Evolutionary conservation across 108 stramenopile species (phyloP).

Genomic region (Schizochytrium sp.): DNA sequence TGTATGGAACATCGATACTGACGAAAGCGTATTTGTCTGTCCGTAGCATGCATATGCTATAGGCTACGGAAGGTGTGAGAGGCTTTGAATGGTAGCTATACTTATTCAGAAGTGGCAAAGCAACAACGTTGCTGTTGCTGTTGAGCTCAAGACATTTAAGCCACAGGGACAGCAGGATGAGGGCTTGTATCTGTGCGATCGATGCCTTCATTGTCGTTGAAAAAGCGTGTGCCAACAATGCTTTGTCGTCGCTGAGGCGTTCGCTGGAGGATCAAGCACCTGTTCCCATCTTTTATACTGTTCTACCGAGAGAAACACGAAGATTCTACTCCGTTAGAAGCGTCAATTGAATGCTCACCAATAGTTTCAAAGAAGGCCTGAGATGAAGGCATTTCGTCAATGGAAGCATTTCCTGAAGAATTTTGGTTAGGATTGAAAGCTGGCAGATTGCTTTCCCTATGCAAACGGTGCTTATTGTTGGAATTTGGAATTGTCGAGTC

Average conservation of each 20-base stretch:
- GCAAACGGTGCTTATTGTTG: background rate
- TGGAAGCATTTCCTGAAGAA: too few species aligned
- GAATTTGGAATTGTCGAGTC: background rate
- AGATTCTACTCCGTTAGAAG: background rate
- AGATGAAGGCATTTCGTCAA: background rate
- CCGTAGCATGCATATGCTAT: too few species aligned
- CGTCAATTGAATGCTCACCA: background rate
- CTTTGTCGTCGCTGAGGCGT: conserved; percentile 11
- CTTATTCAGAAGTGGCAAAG: too few species aligned
- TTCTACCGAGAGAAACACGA: background rate
- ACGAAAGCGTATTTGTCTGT: too few species aligned
- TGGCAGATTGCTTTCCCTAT: conserved; percentile 15
- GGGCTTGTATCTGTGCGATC: background rate
- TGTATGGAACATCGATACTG: too few species aligned
- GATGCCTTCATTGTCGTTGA: background rate
- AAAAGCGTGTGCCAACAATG: background rate
- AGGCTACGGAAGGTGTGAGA: too few species aligned
- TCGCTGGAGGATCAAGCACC: background rate
- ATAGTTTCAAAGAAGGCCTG: background rate
- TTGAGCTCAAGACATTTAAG: background rate
- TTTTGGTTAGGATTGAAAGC: background rate
- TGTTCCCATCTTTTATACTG: background rate
- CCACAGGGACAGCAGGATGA: background rate
- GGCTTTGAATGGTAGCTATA: too few species aligned
- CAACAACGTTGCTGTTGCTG: too few species aligned